Evolutionary conservation across 225 moss, liverwort and hornwort species (phyloP), one percentile per base, ranked within the genome.

Genomic region (Marchantia polymorpha): DNA sequence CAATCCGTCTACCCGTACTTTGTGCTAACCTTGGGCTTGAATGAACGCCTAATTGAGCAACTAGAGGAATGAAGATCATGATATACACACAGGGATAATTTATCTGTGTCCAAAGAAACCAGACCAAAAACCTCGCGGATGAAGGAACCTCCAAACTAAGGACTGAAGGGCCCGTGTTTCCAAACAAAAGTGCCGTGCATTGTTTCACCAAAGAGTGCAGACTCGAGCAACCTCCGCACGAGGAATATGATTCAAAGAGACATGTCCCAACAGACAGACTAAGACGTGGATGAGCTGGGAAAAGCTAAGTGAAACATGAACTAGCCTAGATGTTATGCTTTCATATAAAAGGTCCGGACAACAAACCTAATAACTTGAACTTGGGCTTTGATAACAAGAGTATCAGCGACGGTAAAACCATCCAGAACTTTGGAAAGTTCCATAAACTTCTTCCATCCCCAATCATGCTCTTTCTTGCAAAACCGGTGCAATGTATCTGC

Each of bases 401-500:
- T 99, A 76, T 99, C 95, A 31, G 99, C 92, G 31, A 95, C 99
- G 63, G 99, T 99, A 77, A 99, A 99, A 78, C 99, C 95, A 70
- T 99, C 99, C 27, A 99, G 82, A 81, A 99, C 99, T 88, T 99
- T 99, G 56, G 99, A 99, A 46, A 99, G 95, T 89, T 99, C 99
- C 99, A 99, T 99, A 48, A 99, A 97, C 79, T 97, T 97, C 91
- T 96, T 92, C 94, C 96, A 96, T 65, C 97, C 97, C 97, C 97
- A 99, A 81, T 99, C 99, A 76, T 99, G 99, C 64, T 99, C 99
- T 82, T 99, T 99, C 87, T 99, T 99, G 81, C 99, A 99, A 77
- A 99, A 99, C 77, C 99, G 93, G 87, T 99, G 99, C 78, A 99
- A 83, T 2, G 99, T 99, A 86, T 99, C 99, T 99, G 91, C 31